These are phyloP conservation scores for Galerina marginata DNA, from an alignment of 768 basidiomycete species.

Conservation along the genomic window DNA sequence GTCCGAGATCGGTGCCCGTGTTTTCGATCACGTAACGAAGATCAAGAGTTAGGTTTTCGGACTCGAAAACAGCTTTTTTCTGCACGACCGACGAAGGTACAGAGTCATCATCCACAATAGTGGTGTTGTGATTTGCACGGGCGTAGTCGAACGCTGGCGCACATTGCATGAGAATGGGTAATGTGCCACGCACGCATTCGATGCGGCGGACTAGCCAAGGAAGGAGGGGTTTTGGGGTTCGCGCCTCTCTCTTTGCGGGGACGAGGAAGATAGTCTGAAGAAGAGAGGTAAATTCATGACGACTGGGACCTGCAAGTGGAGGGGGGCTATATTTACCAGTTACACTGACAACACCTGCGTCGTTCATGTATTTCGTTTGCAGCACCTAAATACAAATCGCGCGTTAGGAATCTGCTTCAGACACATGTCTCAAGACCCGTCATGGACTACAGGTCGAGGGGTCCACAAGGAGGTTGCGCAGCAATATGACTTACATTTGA, in stretches of 20 bases:
- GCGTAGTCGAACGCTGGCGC: slow-evolving; percentile 98
- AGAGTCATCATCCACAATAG: slow-evolving; percentile 52
- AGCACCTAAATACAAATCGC: slow-evolving; percentile 58
- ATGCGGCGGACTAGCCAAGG: slow-evolving; percentile 87
- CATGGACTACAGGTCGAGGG: no score
- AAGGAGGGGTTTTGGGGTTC: slow-evolving; percentile 62
- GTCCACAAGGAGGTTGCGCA: not conserved
- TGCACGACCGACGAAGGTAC: slow-evolving; percentile 33
- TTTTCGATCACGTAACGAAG: slow-evolving; percentile 75
- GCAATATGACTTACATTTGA: slow-evolving; percentile 64
- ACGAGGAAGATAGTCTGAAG: slow-evolving; percentile 79
- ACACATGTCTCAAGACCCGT: no score
- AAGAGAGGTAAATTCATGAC: slow-evolving; percentile 1
- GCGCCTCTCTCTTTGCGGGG: slow-evolving; percentile 42
- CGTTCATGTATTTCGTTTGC: slow-evolving; percentile 91
- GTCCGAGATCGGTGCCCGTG: slow-evolving; percentile 45
- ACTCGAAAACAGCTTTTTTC: slow-evolving; percentile 68
- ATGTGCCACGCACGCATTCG: slow-evolving; percentile 84
- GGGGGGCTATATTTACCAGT: slow-evolving; percentile 56
- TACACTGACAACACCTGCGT: slow-evolving; percentile 83
- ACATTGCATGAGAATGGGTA: slow-evolving; percentile 86
- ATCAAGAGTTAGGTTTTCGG: slow-evolving; percentile 66
- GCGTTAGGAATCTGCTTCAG: not conserved
- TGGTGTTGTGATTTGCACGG: slow-evolving; percentile 70
- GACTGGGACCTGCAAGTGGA: not conserved